Evolutionary conservation across 1,284 basidiomycete species (phyloP).

Genomic region (Malassezia nana): DNA sequence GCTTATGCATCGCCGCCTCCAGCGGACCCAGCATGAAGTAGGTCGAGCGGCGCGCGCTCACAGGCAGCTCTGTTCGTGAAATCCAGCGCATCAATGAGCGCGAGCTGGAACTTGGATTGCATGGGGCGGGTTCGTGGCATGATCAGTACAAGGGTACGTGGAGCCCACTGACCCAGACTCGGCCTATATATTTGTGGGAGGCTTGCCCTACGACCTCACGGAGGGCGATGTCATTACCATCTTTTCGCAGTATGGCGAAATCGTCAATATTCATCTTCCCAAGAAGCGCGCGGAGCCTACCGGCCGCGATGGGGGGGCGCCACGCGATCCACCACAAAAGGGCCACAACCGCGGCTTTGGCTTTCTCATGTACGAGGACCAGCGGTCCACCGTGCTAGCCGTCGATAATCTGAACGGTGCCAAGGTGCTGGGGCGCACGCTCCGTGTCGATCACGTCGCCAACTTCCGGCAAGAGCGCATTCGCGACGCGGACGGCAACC

Average conservation of each 20-base stretch:
- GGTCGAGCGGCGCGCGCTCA: neutral
- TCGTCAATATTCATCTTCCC: conserved; percentile 88
- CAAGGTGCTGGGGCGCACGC: conserved; percentile 69
- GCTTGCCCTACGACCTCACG: conserved; percentile 55
- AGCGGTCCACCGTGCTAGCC: conserved; percentile 84
- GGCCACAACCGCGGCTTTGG: conserved; percentile 64
- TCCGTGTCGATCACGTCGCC: conserved; percentile 84
- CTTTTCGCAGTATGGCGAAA: conserved; percentile 94
- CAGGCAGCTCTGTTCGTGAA: conserved; percentile 70
- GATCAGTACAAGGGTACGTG: conserved; percentile 76
- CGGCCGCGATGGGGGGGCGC: neutral
- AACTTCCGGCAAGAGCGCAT: conserved; percentile 76
- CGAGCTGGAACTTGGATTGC: conserved; percentile 71
- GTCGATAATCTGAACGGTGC: conserved; percentile 98
- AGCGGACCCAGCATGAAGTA: conserved; percentile 14
- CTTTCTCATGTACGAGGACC: conserved; percentile 98
- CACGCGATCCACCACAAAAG: neutral
- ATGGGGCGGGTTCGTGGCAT: conserved; percentile 74
- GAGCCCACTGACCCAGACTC: conserved; percentile 58
- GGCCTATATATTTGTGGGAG: conserved; percentile 82
- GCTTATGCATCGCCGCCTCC: conserved; percentile 5
- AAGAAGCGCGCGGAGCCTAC: conserved; percentile 10
- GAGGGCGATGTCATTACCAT: conserved; percentile 97
- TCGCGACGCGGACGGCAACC: conserved; percentile 69
- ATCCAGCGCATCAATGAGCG: conserved; percentile 84